Evolutionary conservation across 345 rosid genomes (phyloP).

Genomic region (Citrus inodora): DNA sequence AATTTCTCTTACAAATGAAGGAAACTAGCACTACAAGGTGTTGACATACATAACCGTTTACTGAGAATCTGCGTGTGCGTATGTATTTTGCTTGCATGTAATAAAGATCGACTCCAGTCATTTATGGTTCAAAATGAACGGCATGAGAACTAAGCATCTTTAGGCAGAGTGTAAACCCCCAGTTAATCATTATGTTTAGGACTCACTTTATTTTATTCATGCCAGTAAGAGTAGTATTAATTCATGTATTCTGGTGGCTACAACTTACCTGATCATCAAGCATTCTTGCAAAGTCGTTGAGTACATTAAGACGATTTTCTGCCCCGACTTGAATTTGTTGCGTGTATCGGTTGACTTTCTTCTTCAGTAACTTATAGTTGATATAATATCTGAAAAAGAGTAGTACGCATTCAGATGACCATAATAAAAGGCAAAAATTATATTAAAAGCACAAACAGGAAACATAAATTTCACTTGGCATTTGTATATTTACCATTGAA

Average conservation of each 20-base stretch:
- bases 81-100: not conserved
- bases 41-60: not conserved
- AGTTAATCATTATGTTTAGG: not conserved
- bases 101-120: not conserved
- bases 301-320: conserved; percentile 33
- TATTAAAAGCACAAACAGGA: not conserved
- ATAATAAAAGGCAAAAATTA: not conserved
- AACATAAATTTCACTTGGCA: not conserved
- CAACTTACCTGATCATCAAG: conserved; percentile 39
- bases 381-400: conserved; percentile 38
- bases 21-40: not conserved
- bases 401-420: not conserved
- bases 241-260: not conserved
- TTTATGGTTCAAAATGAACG: not conserved
- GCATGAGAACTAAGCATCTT: not conserved
- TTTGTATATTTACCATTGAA: not conserved
- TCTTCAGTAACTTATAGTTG: conserved; percentile 47
- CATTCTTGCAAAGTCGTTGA: conserved; percentile 47
- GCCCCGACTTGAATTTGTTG: conserved; percentile 31
- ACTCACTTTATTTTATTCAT: not conserved
- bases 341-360: conserved; percentile 43
- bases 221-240: not conserved
- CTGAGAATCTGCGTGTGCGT: not conserved
- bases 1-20: not conserved
- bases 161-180: not conserved